Percentiles rank a stretch among this genome's conserved stretches.
Evolutionary conservation across 2,329 filamentous ascomycete species (phyloP).

Genomic region (Aureobasidium sp.): DNA sequence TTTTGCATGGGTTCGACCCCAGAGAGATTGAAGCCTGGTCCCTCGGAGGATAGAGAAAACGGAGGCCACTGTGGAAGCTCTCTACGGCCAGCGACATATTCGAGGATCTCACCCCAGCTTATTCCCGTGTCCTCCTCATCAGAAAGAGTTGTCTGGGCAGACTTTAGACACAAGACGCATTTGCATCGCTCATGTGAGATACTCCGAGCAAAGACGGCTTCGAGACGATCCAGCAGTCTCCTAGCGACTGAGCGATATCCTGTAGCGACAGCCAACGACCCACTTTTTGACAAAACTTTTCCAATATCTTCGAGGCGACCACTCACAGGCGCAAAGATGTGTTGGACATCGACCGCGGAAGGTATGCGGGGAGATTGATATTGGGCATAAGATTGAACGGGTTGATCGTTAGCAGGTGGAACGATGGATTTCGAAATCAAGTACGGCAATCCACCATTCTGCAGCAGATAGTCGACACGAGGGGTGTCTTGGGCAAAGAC

Average conservation of each 20-base stretch:
- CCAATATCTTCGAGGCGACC: constrained; percentile 80
- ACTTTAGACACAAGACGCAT: constrained; percentile 72
- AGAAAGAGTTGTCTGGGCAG: constrained; percentile 31
- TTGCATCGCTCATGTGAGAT: constrained; percentile 78
- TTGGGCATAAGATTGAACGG: constrained; percentile 51
- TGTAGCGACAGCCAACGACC: constrained; percentile 88
- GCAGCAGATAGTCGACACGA: constrained; percentile 83
- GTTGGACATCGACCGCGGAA: constrained; percentile 52
- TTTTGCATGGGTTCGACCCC: constrained; percentile 60
- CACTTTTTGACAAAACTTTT: constrained; percentile 71
- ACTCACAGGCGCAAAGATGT: constrained; percentile 75
- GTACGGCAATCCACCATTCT: constrained; percentile 73
- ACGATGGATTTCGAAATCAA: constrained; percentile 68
- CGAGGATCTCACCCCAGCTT: constrained; percentile 92
- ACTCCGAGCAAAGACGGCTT: constrained; percentile 90
- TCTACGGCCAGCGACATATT: constrained; percentile 81
- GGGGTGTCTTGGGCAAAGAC: constrained; percentile 61
- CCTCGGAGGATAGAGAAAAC: constrained; percentile 60
- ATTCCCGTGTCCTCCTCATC: constrained; percentile 60
- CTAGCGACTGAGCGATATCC: constrained; percentile 93
- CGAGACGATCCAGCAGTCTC: constrained; percentile 77
- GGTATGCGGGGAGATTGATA: constrained; percentile 43
- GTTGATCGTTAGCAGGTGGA: constrained; percentile 50
- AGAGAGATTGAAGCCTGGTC: constrained; percentile 43
- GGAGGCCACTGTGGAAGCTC: constrained; percentile 86